Evolutionary conservation across 352 stramenopile genomes (phyloP).

Genomic region (Phytophthora podocarpi): DNA sequence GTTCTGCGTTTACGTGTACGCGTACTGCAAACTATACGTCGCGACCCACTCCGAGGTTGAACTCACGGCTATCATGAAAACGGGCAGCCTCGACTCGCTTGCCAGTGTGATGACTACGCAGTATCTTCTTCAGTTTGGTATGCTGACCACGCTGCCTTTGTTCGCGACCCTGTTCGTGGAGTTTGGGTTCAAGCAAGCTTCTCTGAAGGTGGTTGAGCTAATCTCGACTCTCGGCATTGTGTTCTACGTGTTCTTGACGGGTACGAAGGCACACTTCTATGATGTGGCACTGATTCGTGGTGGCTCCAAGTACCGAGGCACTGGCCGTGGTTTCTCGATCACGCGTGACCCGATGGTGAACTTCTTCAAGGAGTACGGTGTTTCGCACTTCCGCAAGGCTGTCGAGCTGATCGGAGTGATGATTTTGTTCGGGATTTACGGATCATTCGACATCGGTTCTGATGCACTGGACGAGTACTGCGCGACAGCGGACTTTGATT

Average conservation of each 20-base stretch:
- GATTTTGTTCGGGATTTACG: conserved; percentile 83
- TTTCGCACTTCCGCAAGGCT: conserved; percentile 89
- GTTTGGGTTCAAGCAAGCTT: conserved; percentile 76
- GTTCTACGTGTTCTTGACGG: conserved; percentile 89
- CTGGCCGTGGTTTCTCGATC: conserved; percentile 87
- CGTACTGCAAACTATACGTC: conserved; percentile 86
- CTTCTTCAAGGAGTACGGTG: conserved; percentile 89
- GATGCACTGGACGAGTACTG: conserved; percentile 55
- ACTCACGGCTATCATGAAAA: conserved; percentile 60
- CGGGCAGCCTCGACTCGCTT: conserved; percentile 64
- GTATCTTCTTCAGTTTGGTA: conserved; percentile 88
- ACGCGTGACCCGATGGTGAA: conserved; percentile 87
- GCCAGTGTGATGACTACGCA: conserved; percentile 86
- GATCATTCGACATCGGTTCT: conserved; percentile 75
- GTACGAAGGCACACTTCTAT: conserved; percentile 89
- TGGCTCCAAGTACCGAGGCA: conserved; percentile 87
- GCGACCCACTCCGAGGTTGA: conserved; percentile 72
- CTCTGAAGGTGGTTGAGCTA: conserved; percentile 78
- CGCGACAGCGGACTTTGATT: conserved; percentile 50
- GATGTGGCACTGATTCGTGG: conserved; percentile 84
- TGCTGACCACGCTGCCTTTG: conserved; percentile 82
- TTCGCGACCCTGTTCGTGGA: conserved; percentile 82
- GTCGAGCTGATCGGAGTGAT: conserved; percentile 87
- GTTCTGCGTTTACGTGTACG: conserved; percentile 86
- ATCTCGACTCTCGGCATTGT: conserved; percentile 81